phyloP scores from a whole-genome alignment of 2,329 filamentous ascomycete species.

The Ascocoryne sarcoides region DNA sequence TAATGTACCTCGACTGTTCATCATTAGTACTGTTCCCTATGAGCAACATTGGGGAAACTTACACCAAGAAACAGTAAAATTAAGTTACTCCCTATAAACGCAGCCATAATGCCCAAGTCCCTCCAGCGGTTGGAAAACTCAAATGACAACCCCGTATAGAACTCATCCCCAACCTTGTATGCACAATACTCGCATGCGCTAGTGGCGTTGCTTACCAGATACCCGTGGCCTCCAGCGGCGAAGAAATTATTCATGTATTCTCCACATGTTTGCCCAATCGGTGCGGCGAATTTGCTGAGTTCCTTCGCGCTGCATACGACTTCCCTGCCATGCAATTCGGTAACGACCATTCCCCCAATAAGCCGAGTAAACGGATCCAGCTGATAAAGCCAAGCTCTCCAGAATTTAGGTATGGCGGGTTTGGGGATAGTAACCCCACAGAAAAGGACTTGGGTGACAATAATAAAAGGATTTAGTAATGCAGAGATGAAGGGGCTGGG shows the following conservation, averaged over 20 bases:
- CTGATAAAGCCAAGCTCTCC: slow-evolving; percentile 73
- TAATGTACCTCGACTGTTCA: slow-evolving; percentile 31
- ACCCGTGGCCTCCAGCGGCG: slow-evolving; percentile 56
- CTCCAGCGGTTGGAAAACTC: slow-evolving; percentile 65
- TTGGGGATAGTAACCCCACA: slow-evolving; percentile 79
- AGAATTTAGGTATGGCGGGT: slow-evolving; percentile 69
- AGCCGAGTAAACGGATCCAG: slow-evolving; percentile 77
- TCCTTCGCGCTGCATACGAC: slow-evolving; percentile 56
- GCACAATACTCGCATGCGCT: slow-evolving; percentile 72
- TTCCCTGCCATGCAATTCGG: slow-evolving; percentile 57
- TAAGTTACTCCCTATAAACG: slow-evolving; percentile 71
- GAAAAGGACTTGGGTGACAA: slow-evolving; percentile 77
- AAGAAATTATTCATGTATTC: slow-evolving; percentile 71
- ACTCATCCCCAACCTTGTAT: slow-evolving; percentile 71
- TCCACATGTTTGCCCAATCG: slow-evolving; percentile 57
- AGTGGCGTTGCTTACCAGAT: slow-evolving; percentile 58
- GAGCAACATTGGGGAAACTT: slow-evolving; percentile 9
- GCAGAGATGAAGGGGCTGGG: slow-evolving; percentile 71
- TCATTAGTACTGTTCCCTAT: neutral
- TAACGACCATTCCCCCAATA: slow-evolving; percentile 71
- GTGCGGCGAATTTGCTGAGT: slow-evolving; percentile 60
- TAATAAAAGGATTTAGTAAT: slow-evolving; percentile 72
- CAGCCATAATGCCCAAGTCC: slow-evolving; percentile 69
- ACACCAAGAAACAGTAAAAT: slow-evolving; percentile 48
- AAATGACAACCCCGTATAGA: slow-evolving; percentile 60